phyloP scores from a whole-genome alignment of 2,329 filamentous ascomycete genomes.

The Elsinoe batatas region DNA sequence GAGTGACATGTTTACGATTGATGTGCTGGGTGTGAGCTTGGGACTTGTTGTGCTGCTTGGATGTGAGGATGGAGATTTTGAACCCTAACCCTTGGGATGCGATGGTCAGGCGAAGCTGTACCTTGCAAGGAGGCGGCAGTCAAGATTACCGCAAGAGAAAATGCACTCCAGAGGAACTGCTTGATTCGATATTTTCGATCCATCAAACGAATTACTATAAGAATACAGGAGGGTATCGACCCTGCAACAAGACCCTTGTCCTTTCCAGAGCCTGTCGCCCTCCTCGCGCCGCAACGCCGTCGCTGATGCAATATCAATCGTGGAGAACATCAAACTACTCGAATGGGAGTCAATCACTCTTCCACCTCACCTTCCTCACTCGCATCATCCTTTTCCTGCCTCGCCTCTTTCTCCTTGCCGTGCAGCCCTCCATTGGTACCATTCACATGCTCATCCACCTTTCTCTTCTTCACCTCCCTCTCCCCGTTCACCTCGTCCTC shows the following conservation, averaged over 20 bases:
- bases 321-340: constrained; percentile 21
- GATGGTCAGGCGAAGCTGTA: background rate
- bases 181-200: no score
- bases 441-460: constrained; percentile 2
- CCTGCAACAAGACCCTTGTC: background rate
- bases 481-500: constrained; percentile 18
- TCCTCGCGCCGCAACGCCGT: constrained; percentile 20
- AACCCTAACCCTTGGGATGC: background rate
- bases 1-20: constrained; percentile 13
- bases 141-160: no score
- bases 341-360: constrained; percentile 25
- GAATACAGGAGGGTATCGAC: constrained; percentile 9
- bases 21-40: background rate
- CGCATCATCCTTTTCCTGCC: constrained; percentile 22
- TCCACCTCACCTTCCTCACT: constrained; percentile 41
- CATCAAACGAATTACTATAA: background rate
- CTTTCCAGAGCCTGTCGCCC: constrained; percentile 2
- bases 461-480: constrained; percentile 13
- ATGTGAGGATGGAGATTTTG: background rate
- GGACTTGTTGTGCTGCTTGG: background rate
- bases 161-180: no score
- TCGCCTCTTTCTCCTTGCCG: constrained; percentile 11
- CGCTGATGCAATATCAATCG: constrained; percentile 27
- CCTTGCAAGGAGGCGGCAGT: no score
- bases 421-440: background rate